Base-by-base conservation (phyloP, 2,329 filamentous ascomycete species). In the Phyllosticta ampelicida region DNA sequence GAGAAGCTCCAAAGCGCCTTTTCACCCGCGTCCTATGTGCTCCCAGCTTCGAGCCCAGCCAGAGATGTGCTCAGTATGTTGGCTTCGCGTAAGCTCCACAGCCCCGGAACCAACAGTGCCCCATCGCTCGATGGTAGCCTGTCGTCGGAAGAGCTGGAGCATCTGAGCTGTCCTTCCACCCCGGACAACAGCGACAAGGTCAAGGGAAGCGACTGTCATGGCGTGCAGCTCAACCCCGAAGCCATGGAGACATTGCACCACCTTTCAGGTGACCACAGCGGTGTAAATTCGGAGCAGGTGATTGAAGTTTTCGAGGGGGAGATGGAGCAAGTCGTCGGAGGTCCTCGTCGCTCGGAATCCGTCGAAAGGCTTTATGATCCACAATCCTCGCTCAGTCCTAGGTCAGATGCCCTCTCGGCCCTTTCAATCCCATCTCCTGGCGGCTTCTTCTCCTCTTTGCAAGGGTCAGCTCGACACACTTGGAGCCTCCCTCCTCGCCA, bases 401-500 rank as follows among this genome's bases (percentile, higher is more conserved):
- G 8, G 11, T 51, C 53, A 48, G 56, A 59, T n/a, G 48, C 72
- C 48, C 80, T 96, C 62, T 91, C 88, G 19, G 85, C 82, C 60
- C 80, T 96, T 19, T 91, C 91, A 23, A 90, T 97, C 30, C 92
- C 91, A 5, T 96, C 92, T 0, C 92, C 92, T 0, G 87, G 89
- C 23, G 90, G 87, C 0, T 96, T 96, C 78, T 96, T 96, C 73
- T 89, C 89, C 1, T 90, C 87, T 0, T 80, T 96, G 26, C 89
- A 87, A 44, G 83, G 86, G 3, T 81, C 83, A 56, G 84, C 86
- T 44, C 84, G 90, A 55, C 84, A 86, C 66, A 94, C 91, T 11
- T 97, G 92, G 92, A 84, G 89, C 66, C 75, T 86, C 9, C 56
- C 60, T 19, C 67, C 66, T 54, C 63, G 62, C 23, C 66, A 69